Conservation (phyloP, 192 early-diverging fungal genomes). For the Coemansia furcata region DNA sequence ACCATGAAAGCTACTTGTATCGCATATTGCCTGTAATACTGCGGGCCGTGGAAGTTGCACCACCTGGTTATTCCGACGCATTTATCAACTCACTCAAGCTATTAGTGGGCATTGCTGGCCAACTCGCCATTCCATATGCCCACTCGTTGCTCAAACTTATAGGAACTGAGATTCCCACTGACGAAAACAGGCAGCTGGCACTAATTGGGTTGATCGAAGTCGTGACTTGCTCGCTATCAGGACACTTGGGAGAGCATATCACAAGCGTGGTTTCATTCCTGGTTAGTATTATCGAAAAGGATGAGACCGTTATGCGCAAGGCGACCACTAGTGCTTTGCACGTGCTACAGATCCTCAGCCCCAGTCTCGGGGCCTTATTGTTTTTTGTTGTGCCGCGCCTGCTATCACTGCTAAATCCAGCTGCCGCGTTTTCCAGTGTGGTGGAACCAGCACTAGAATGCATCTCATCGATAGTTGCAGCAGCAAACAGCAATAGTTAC, state of each 20-base stretch:
- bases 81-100: conserved; percentile 85
- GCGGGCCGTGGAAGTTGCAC: conserved; percentile 80
- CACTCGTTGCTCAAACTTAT: conserved; percentile 80
- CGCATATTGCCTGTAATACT: conserved; percentile 83
- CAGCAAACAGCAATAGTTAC: conserved; percentile 84
- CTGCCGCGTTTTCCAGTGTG: conserved; percentile 59
- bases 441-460: conserved; percentile 71
- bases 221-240: conserved; percentile 82
- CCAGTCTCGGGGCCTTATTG: conserved; percentile 92
- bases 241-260: conserved; percentile 88
- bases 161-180: conserved; percentile 70
- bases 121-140: conserved; percentile 88
- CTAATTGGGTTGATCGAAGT: conserved; percentile 80
- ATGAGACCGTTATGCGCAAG: conserved; percentile 65
- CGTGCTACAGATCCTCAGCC: conserved; percentile 79
- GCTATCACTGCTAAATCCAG: conserved; percentile 73
- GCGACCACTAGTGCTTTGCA: conserved; percentile 71
- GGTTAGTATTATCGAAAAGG: conserved; percentile 82
- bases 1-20: conserved; percentile 17
- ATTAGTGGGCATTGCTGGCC: conserved; percentile 84
- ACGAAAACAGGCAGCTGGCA: conserved; percentile 62
- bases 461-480: conserved; percentile 69
- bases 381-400: conserved; percentile 88
- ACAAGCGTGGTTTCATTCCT: conserved; percentile 81
- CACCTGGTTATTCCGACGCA: conserved; percentile 73